These are phyloP conservation scores for Ceratocystis destructans DNA, from an alignment of 2,329 filamentous ascomycete species.

Conservation along the genomic window DNA sequence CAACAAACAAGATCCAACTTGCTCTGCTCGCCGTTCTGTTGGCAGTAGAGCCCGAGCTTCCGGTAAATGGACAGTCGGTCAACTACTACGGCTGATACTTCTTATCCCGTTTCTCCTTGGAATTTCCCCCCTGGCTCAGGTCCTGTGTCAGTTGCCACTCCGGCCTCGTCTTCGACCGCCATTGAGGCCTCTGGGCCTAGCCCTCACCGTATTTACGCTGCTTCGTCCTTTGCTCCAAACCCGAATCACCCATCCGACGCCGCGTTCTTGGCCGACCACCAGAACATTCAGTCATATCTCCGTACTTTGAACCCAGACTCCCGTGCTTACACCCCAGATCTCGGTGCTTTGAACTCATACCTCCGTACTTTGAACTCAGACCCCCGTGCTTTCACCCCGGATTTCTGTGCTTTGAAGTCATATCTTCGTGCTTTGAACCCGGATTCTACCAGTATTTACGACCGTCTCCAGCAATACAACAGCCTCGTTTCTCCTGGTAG, in stretches of 20 bases:
- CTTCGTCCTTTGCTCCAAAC: constrained; percentile 7
- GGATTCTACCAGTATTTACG: constrained; percentile 43
- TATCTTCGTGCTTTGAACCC: constrained; percentile 35
- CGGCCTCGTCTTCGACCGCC: constrained; percentile 9
- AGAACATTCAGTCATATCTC: constrained; percentile 39
- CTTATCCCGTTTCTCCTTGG: constrained; percentile 32
- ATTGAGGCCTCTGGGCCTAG: constrained; percentile 15
- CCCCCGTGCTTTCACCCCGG: too few species aligned
- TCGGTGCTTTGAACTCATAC: too few species aligned
- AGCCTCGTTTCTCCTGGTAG: constrained; percentile 46
- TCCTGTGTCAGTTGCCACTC: constrained; percentile 12
- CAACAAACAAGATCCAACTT: not conserved
- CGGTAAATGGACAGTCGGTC: constrained; percentile 38
- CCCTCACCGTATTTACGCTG: constrained; percentile 8
- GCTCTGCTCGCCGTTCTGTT: constrained; percentile 18
- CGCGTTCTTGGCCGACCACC: constrained; percentile 31
- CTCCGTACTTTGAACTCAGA: too few species aligned
- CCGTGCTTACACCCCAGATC: too few species aligned
- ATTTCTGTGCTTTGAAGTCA: constrained; percentile 22
- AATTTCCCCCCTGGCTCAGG: constrained; percentile 23
- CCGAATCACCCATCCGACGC: constrained; percentile 21
- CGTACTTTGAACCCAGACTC: constrained; percentile 36
- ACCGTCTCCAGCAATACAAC: constrained; percentile 52
- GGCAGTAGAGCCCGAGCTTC: constrained; percentile 24
- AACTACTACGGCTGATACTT: constrained; percentile 37